Base-by-base conservation (phyloP, 2,329 filamentous ascomycete genomes). In the Pseudogymnoascus sp. region DNA sequence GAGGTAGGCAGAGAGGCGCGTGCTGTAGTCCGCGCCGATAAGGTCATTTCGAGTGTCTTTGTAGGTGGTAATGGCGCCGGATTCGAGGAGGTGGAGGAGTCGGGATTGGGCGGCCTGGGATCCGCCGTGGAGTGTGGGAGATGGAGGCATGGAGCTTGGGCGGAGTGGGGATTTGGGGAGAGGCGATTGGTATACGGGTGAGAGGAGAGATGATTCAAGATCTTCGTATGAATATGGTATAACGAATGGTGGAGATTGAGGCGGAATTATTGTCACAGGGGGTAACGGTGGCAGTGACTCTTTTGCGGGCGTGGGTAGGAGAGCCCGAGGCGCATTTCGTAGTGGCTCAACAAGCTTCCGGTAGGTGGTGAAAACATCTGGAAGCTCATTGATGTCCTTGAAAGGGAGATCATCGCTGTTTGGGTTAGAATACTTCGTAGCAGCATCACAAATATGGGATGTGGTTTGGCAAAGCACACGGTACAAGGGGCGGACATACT, bases 351-450 rank as follows among this genome's bases (percentile, higher is more conserved):
- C 82, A 2, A 80, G 82, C 73, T 91, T 92, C 6, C 88, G 82
- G 68, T 88, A 93, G 0, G 82, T 82, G 0, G 90, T 92, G 71
- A 91, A 93, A 1, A 92, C 79, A 68, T 92, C 87, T 2, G 88
- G 88, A 38, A 60, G 78, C 2, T 90, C 82, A 33, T 79, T 70
- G 0, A 85, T 78, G 3, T 79, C 75, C 2, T 79, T 70, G 55
- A 89, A 79, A 0, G 84, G 81, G 0, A 89, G 72, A 69, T 93
- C 89, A 22, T 85, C 85, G 67, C 89, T 92, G 61, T 22, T 38
- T 49, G 28, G 49, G 49, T 55, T 33, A 55, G 49, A 55, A 55
- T 55, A 12, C 16, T 28, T 41, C 35, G 5, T 60, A 38, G n/a
- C n/a, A 33, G 16, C 49, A 55, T 33, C 25, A 55, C 49, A 33